Conservation (phyloP, 169 alveolate species). For the Cryptosporidium sp. region DNA sequence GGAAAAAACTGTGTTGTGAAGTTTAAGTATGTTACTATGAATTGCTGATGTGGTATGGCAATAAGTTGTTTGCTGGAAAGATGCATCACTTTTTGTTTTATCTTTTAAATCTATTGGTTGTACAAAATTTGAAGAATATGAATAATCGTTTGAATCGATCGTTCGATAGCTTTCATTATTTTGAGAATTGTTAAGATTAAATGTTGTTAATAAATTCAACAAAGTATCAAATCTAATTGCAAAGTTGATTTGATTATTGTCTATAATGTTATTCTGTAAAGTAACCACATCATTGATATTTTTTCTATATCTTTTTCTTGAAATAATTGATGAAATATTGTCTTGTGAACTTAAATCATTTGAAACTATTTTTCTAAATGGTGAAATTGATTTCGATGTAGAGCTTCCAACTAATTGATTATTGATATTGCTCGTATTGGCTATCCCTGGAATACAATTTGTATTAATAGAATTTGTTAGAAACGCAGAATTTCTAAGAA, state of each 20-base stretch:
- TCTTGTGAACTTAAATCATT: background rate
- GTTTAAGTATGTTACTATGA: background rate
- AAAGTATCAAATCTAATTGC: constrained; percentile 63
- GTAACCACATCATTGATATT: background rate
- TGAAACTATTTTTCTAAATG: constrained; percentile 6
- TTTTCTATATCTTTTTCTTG: constrained; percentile 24
- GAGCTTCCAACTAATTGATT: background rate
- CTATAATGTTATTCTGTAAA: background rate
- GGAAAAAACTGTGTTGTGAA: constrained; percentile 26
- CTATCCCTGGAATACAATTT: background rate
- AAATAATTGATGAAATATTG: background rate
- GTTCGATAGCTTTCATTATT: background rate
- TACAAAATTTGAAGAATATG: background rate
- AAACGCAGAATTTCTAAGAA: constrained; percentile 17
- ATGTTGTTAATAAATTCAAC: constrained; percentile 39
- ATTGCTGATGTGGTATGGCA: background rate
- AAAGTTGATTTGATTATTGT: constrained; percentile 13
- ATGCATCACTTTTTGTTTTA: background rate
- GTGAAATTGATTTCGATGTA: background rate
- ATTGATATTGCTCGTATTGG: background rate
- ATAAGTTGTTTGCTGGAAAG: background rate
- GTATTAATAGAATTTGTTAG: background rate
- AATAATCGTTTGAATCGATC: background rate
- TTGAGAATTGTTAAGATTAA: constrained; percentile 9
- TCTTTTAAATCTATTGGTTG: background rate